Percentiles rank a stretch among this genome's conserved stretches.
These are phyloP conservation scores for Flammula alnicola DNA, from an alignment of 1,284 basidiomycete genomes.

Conservation along the genomic window DNA sequence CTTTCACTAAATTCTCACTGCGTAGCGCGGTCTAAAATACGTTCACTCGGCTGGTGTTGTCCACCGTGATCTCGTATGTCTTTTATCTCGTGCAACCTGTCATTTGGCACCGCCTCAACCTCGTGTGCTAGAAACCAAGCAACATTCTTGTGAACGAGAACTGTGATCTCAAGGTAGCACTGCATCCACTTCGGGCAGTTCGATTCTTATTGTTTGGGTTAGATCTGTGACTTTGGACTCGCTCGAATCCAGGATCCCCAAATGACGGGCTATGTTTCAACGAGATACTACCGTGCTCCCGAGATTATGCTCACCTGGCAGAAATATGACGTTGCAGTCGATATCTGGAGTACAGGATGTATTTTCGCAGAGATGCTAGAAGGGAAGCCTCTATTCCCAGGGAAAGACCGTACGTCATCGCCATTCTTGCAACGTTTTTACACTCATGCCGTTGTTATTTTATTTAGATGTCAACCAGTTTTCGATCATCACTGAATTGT, in stretches of 20 bases:
- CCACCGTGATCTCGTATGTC: slow-evolving; percentile 88
- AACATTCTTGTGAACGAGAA: slow-evolving; percentile 99
- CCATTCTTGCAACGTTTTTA: slow-evolving; percentile 8
- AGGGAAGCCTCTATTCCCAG: slow-evolving; percentile 98
- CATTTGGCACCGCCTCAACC: neutral
- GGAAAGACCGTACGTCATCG: slow-evolving; percentile 86
- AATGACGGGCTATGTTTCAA: slow-evolving; percentile 99
- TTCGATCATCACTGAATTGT: slow-evolving; percentile 98
- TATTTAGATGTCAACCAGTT: slow-evolving; percentile 99
- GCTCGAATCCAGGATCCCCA: slow-evolving; percentile 97
- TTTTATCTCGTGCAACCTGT: neutral
- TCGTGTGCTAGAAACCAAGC: slow-evolving; percentile 83
- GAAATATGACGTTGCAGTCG: slow-evolving; percentile 99
- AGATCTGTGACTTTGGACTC: slow-evolving; percentile 99
- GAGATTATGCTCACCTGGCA: slow-evolving; percentile 99
- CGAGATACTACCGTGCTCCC: slow-evolving; percentile 97
- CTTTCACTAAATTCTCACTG: neutral
- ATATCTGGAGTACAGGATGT: slow-evolving; percentile 99
- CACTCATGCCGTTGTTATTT: slow-evolving; percentile 18
- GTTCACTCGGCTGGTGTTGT: slow-evolving; percentile 99
- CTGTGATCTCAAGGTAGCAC: slow-evolving; percentile 78
- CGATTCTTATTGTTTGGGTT: slow-evolving; percentile 6
- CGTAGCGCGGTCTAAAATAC: slow-evolving; percentile 95
- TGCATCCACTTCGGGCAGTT: slow-evolving; percentile 7
- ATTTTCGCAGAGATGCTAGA: slow-evolving; percentile 99